Conservation (phyloP, 768 basidiomycete genomes). For the Wakefieldia striispora region DNA sequence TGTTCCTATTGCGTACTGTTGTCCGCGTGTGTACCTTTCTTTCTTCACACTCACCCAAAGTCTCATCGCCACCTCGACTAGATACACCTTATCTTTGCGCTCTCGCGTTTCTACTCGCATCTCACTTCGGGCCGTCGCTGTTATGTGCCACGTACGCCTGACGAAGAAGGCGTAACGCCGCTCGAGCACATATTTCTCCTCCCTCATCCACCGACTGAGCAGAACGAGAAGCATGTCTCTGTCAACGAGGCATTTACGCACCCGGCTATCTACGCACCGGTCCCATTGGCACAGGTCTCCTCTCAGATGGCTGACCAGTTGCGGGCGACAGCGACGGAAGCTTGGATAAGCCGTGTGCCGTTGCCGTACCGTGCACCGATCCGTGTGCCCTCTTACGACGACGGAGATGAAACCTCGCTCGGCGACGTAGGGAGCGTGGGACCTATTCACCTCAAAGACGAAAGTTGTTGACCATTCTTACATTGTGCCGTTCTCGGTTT, state of each 20-base stretch:
- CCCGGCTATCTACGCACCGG: slow-evolving; percentile 62
- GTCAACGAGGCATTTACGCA: slow-evolving; percentile 1
- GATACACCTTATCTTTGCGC: slow-evolving; percentile 76
- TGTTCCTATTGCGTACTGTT: slow-evolving; percentile 61
- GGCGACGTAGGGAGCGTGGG: slow-evolving; percentile 6
- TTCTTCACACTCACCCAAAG: neutral
- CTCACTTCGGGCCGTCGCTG: slow-evolving; percentile 43
- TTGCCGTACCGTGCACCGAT: neutral
- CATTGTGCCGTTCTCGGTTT: neutral
- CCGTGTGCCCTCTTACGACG: neutral
- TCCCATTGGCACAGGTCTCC: slow-evolving; percentile 56
- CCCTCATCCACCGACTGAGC: slow-evolving; percentile 29
- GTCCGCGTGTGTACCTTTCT: slow-evolving; percentile 52
- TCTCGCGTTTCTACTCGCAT: slow-evolving; percentile 62
- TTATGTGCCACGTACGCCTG: slow-evolving; percentile 8
- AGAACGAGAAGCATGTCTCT: slow-evolving; percentile 5
- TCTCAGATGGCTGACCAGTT: slow-evolving; percentile 48
- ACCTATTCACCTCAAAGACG: slow-evolving; percentile 19
- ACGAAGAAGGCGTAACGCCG: slow-evolving; percentile 26
- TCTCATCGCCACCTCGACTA: slow-evolving; percentile 26
- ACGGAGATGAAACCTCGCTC: neutral
- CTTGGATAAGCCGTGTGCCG: slow-evolving; percentile 49
- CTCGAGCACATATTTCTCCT: slow-evolving; percentile 66
- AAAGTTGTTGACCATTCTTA: slow-evolving; percentile 7
- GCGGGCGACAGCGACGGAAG: slow-evolving; percentile 58